Conservation (phyloP, 2,329 filamentous ascomycete species). For the Malbranchea cinnamomea region DNA sequence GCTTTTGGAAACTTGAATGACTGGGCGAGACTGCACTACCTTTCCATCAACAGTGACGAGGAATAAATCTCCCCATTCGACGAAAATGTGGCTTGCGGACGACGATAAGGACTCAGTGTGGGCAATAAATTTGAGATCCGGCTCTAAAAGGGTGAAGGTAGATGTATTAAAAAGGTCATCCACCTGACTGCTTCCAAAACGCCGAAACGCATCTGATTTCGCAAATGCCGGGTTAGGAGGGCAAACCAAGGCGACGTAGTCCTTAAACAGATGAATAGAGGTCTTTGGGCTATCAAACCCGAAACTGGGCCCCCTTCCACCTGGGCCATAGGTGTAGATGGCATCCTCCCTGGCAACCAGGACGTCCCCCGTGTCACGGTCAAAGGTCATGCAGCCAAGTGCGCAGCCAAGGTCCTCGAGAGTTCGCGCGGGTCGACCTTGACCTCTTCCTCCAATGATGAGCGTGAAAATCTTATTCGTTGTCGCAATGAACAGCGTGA, state of each 20-base stretch:
- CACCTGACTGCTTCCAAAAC: slow-evolving; percentile 56
- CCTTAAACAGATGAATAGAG: slow-evolving; percentile 59
- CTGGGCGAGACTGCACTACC: slow-evolving; percentile 35
- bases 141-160: slow-evolving; percentile 82
- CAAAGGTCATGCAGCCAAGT: slow-evolving; percentile 87
- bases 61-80: slow-evolving; percentile 83
- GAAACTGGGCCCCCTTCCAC: slow-evolving; percentile 73
- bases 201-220: slow-evolving; percentile 48
- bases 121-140: slow-evolving; percentile 75
- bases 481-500: slow-evolving; percentile 81
- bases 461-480: slow-evolving; percentile 77
- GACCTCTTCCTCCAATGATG: slow-evolving; percentile 72
- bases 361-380: slow-evolving; percentile 65
- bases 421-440: slow-evolving; percentile 74
- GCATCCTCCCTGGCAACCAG: slow-evolving; percentile 91
- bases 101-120: slow-evolving; percentile 76
- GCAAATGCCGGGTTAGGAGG: slow-evolving; percentile 48
- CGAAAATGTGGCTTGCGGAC: slow-evolving; percentile 64
- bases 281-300: slow-evolving; percentile 88
- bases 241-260: slow-evolving; percentile 78
- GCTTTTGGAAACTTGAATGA: no score
- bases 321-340: slow-evolving; percentile 79
- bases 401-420: slow-evolving; percentile 82
- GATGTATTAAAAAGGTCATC: slow-evolving; percentile 76
- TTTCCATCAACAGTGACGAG: slow-evolving; percentile 87